phyloP scores from a whole-genome alignment of 2,329 filamentous ascomycete species.

The Aurifilum marmelostoma region DNA sequence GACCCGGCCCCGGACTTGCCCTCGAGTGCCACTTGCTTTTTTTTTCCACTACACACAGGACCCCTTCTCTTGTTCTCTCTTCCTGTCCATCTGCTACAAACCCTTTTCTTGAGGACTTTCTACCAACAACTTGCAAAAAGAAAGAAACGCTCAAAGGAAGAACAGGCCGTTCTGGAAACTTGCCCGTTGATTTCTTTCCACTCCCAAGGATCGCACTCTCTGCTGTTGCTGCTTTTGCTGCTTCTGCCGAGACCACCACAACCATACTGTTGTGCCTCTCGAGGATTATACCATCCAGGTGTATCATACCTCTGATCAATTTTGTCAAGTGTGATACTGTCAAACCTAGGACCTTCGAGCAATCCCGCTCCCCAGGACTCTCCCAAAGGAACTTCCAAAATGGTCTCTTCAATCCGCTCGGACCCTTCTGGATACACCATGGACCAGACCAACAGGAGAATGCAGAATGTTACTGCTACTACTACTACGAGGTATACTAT shows the following conservation, averaged over 20 bases:
- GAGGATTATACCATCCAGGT: slow-evolving; percentile 19
- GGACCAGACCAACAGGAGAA: slow-evolving; percentile 57
- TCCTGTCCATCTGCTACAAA: slow-evolving; percentile 19
- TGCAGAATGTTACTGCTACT: slow-evolving; percentile 58
- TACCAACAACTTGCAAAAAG: slow-evolving; percentile 15
- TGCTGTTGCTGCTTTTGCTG: slow-evolving; percentile 16
- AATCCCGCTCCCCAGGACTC: slow-evolving; percentile 39
- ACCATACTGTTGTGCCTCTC: slow-evolving; percentile 25
- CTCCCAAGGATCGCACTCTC: slow-evolving; percentile 14
- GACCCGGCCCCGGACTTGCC: slow-evolving; percentile 2
- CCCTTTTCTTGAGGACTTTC: slow-evolving; percentile 3
- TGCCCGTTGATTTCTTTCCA: slow-evolving; percentile 19
- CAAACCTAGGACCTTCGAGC: slow-evolving; percentile 32
- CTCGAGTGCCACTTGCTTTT: slow-evolving; percentile 22
- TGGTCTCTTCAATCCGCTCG: slow-evolving; percentile 49
- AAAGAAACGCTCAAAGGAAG: not conserved
- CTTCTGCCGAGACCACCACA: slow-evolving; percentile 20
- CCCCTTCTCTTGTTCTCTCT: not conserved
- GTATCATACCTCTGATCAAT: slow-evolving; percentile 25
- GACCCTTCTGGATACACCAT: slow-evolving; percentile 53
- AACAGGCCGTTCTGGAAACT: slow-evolving; percentile 29
- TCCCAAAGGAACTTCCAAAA: slow-evolving; percentile 50
- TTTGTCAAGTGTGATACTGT: slow-evolving; percentile 24
- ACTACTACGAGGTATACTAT: slow-evolving; percentile 64
- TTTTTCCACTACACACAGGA: not conserved